Base-by-base conservation (phyloP, 1,284 basidiomycete genomes). In the Trichosporon ovoides region DNA sequence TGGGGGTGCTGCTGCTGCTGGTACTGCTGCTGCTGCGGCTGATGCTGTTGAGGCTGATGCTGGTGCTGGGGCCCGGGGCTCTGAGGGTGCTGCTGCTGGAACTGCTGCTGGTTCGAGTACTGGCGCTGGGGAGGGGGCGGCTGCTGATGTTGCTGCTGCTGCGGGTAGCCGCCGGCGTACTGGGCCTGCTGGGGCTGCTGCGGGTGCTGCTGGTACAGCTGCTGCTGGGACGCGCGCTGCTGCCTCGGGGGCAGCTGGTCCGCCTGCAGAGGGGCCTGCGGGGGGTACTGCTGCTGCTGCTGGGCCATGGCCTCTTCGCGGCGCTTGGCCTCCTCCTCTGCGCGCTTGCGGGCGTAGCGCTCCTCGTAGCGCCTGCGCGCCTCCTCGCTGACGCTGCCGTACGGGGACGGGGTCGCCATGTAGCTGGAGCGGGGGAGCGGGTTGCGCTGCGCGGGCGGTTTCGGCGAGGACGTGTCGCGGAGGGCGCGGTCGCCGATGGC, bases 401-500 rank as follows among this genome's bases (percentile, higher is more conserved):
- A 75, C 2, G 74, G 74, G 38, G 53, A 62, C 5, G 74, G 74
- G 3, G 71, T 60, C 10, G 57, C 52, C 72, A 74, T 72, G 46
- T 16, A 49, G 48, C 10, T 50, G 38, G 53, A 34, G 38, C 66
- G 64, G 0, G 73, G 74, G 14, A 64, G 61, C 3, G 74, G 74
- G 58, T 76, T 73, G 19, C 68, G 63, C 54, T 73, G 71, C 16
- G 59, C 49, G 3, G 74, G 74, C 7, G 72, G 70, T 59, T 72
- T 68, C 28, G 74, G 74, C 9, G 66, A 65, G 0, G 70, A 70
- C 3, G 68, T 72, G 59, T 77, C 75, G 38, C 70, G 64, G 65
- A 75, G 66, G 9, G 75, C 76, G 28, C 71, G 66, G 53, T 75
- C 69, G 19, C 72, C 76, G 51, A 76, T 78, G n/a, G 76, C 75